phyloP scores from a whole-genome alignment of 2,329 filamentous ascomycete species.

The Pseudocercospora fuligena region DNA sequence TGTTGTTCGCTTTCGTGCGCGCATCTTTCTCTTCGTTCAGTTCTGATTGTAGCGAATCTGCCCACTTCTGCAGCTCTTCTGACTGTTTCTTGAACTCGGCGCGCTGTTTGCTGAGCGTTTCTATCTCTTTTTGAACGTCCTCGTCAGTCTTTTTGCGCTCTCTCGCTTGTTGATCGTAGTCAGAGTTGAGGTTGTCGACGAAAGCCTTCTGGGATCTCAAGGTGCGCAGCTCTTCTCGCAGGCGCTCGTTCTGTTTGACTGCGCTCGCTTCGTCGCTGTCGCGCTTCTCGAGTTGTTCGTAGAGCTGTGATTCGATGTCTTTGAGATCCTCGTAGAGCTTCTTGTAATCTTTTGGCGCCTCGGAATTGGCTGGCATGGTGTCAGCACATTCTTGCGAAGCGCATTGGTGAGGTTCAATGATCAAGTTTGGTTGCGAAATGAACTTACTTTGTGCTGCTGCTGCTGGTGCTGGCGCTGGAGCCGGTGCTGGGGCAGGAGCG shows the following conservation, averaged over 20 bases:
- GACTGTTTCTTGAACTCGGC: background rate
- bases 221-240: background rate
- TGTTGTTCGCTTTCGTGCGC: background rate
- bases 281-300: background rate
- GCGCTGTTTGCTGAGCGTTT: background rate
- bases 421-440: background rate
- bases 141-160: background rate
- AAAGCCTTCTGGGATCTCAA: background rate
- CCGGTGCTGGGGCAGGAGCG: too few relatives aligned
- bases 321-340: background rate
- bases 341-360: background rate
- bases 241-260: background rate
- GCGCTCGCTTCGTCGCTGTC: background rate
- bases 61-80: background rate
- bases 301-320: background rate
- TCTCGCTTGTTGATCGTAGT: background rate
- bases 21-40: constrained; percentile 1
- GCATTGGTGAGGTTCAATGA: background rate
- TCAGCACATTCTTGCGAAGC: constrained; percentile 4
- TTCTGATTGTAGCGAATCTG: background rate
- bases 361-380: background rate
- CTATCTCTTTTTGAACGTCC: background rate
- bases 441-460: background rate
- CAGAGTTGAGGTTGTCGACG: background rate
- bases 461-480: background rate